These are phyloP conservation scores for Calonectria crousiana DNA, from an alignment of 2,329 filamentous ascomycete genomes.

Conservation along the genomic window DNA sequence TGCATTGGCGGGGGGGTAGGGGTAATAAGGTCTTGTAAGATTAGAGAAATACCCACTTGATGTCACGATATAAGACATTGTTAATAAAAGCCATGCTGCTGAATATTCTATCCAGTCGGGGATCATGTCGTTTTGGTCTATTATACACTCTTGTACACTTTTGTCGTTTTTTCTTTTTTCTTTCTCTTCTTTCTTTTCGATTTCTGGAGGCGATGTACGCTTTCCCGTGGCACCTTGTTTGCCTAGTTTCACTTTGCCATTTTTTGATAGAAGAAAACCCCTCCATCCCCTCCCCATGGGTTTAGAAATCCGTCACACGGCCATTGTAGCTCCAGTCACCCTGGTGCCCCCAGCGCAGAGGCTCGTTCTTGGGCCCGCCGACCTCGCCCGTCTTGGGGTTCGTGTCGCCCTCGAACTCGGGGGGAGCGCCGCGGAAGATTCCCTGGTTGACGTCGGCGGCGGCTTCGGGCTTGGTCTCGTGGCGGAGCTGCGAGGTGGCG, in stretches of 20 bases:
- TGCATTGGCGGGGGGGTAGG: conserved; percentile 35
- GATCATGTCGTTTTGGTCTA: conserved; percentile 14
- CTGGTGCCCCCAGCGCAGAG: conserved; percentile 82
- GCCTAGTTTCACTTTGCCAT: not conserved
- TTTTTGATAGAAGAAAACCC: not conserved
- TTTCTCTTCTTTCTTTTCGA: not conserved
- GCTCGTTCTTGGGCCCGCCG: conserved; percentile 97
- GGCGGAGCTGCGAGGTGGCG: conserved; percentile 38
- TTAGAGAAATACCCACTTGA: conserved; percentile 43
- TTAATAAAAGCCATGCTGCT: conserved; percentile 22
- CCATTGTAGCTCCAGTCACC: conserved; percentile 96
- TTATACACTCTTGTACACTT: conserved; percentile 37
- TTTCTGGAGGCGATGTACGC: not conserved
- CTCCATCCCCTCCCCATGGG: too few relatives aligned
- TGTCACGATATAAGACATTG: conserved; percentile 31
- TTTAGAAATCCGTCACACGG: conserved; percentile 88
- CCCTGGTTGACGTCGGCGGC: conserved; percentile 66
- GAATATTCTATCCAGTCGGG: conserved; percentile 1
- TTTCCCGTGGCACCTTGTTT: not conserved
- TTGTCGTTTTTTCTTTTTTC: not conserved
- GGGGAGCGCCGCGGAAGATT: conserved; percentile 80
- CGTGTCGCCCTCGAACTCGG: conserved; percentile 91
- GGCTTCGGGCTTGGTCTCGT: conserved; percentile 32
- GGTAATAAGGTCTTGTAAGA: conserved; percentile 37
- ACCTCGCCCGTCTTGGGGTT: conserved; percentile 97